Conservation (phyloP, 1,284 basidiomycete genomes). For the Uromyces viciae-fabae region DNA sequence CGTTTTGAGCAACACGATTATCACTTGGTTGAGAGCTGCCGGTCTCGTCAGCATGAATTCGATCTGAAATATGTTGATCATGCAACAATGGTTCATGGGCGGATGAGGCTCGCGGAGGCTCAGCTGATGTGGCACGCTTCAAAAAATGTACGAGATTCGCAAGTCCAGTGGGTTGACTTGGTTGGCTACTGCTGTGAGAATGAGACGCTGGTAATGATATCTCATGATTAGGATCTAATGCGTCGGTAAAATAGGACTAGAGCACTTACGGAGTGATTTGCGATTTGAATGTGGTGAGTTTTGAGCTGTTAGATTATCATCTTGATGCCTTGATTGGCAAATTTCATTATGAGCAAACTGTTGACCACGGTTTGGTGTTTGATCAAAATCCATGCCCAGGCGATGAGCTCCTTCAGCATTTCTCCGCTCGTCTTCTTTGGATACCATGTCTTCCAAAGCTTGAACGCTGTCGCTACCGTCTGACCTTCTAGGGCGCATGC, state of each 20-base stretch:
- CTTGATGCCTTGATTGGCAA: background rate
- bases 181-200: background rate
- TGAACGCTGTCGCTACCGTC: conserved; percentile 40
- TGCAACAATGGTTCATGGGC: background rate
- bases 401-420: background rate
- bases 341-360: background rate
- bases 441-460: conserved; percentile 34
- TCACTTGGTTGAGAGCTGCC: background rate
- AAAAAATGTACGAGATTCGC: conserved; percentile 30
- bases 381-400: background rate
- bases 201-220: background rate
- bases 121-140: conserved; percentile 1
- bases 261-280: background rate
- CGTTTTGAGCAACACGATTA: background rate
- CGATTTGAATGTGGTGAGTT: background rate
- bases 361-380: background rate
- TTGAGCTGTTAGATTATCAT: background rate
- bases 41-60: background rate
- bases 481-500: conserved; percentile 37
- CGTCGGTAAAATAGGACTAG: background rate
- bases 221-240: background rate
- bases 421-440: conserved; percentile 25
- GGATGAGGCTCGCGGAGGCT: conserved; percentile 7
- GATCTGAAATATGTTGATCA: no score
- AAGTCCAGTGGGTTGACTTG: conserved; percentile 9